Conservation (phyloP, 352 stramenopile genomes). For the Globisporangium polare region DNA sequence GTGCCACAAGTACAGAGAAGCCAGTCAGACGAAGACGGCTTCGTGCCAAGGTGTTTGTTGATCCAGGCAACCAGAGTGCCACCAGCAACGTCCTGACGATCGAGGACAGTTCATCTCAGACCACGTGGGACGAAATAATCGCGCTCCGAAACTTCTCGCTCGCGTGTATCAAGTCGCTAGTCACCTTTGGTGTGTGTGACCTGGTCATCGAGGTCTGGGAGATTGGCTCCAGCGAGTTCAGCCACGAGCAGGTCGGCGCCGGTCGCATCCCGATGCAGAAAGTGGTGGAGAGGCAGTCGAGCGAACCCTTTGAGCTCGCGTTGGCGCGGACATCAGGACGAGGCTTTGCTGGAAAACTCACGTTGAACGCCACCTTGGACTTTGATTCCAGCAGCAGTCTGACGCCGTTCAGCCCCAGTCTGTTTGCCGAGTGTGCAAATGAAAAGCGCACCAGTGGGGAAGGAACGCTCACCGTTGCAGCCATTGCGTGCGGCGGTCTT, state of each 20-base stretch:
- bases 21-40: background rate
- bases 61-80: constrained; percentile 9
- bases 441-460: background rate
- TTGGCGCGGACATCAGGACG: background rate
- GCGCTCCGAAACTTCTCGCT: background rate
- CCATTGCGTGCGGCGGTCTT: background rate
- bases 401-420: background rate
- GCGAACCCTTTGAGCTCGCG: background rate
- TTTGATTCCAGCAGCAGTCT: background rate
- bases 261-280: background rate
- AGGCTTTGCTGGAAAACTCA: constrained; percentile 4
- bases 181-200: background rate
- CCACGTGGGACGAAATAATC: background rate
- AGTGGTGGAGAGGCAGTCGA: background rate
- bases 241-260: constrained; percentile 1
- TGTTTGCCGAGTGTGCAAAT: background rate
- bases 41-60: constrained; percentile 3
- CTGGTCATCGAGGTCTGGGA: constrained; percentile 12
- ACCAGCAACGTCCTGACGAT: background rate
- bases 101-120: background rate
- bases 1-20: background rate
- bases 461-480: background rate
- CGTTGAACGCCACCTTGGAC: background rate
- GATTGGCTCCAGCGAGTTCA: background rate
- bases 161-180: background rate